Conservation (phyloP, 805 yeast species). For the Kodamaea kaohsiungensis region DNA sequence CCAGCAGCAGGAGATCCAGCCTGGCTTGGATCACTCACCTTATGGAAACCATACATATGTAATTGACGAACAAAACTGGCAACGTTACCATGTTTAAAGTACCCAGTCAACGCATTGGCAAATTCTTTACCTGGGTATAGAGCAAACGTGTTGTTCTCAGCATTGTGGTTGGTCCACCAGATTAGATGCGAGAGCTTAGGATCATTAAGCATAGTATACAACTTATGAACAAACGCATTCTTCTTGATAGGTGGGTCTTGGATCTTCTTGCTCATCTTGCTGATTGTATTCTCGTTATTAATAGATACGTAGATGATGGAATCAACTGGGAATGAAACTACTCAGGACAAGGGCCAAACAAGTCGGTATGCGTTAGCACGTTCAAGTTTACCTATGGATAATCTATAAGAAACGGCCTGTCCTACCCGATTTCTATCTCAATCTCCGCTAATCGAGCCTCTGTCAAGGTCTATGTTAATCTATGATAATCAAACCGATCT, state of each 20-base stretch:
- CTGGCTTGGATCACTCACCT: slow-evolving; percentile 52
- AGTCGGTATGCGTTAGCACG: too few species aligned
- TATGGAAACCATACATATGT: slow-evolving; percentile 96
- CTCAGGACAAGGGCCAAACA: too few species aligned
- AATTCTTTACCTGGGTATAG: slow-evolving; percentile 65
- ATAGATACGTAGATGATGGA: too few species aligned
- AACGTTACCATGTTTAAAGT: slow-evolving; percentile 92
- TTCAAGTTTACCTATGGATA: too few species aligned
- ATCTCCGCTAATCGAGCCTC: neutral
- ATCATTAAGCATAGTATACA: slow-evolving; percentile 42
- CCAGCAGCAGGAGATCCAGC: slow-evolving; percentile 7
- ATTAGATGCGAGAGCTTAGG: slow-evolving; percentile 35
- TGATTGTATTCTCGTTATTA: too few species aligned
- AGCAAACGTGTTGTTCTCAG: slow-evolving; percentile 57
- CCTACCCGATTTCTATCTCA: too few species aligned
- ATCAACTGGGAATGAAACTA: too few species aligned
- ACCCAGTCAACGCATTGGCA: slow-evolving; percentile 60
- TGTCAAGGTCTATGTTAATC: neutral
- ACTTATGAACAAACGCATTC: slow-evolving; percentile 58
- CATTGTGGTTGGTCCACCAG: slow-evolving; percentile 47
- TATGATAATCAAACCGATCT: neutral
- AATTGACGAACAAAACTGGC: slow-evolving; percentile 91
- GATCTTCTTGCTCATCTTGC: slow-evolving; percentile 26
- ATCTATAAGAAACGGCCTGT: too few species aligned
- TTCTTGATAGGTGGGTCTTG: slow-evolving; percentile 35